A percentile compares a stretch with the other conserved stretches of the same genome.
These are phyloP conservation scores for Ceratorhiza oryzae-sativae DNA, from an alignment of 1,284 basidiomycete species.

Conservation along the genomic window DNA sequence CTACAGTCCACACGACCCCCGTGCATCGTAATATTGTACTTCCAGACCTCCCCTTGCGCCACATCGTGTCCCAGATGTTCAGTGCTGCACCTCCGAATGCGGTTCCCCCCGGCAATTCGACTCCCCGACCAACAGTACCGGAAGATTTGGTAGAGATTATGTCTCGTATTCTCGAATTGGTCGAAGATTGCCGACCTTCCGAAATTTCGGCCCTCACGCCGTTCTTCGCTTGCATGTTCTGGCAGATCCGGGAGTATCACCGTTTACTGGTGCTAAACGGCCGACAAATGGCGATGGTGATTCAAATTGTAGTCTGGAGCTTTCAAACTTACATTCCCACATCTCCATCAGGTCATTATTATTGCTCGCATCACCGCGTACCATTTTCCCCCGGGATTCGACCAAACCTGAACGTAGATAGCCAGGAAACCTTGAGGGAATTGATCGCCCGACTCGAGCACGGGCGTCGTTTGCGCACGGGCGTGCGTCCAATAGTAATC, in stretches of 20 bases:
- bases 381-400: neutral
- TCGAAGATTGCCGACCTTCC: neutral
- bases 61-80: neutral
- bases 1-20: neutral
- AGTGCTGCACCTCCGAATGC: neutral
- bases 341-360: neutral
- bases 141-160: neutral
- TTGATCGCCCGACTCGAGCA: neutral
- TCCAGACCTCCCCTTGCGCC: neutral
- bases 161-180: neutral
- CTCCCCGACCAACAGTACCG: neutral
- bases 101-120: neutral
- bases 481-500: too few species aligned
- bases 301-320: neutral
- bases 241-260: neutral
- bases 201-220: neutral
- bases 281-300: conserved; percentile 1
- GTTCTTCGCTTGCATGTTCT: neutral
- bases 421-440: neutral
- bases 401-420: neutral
- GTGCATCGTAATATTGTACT: too few species aligned
- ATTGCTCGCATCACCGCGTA: neutral
- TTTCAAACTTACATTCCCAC: too few species aligned
- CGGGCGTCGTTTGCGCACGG: neutral
- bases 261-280: neutral